Conservation (phyloP, 1,284 basidiomycete genomes). For the Trichosporon asahii region DNA sequence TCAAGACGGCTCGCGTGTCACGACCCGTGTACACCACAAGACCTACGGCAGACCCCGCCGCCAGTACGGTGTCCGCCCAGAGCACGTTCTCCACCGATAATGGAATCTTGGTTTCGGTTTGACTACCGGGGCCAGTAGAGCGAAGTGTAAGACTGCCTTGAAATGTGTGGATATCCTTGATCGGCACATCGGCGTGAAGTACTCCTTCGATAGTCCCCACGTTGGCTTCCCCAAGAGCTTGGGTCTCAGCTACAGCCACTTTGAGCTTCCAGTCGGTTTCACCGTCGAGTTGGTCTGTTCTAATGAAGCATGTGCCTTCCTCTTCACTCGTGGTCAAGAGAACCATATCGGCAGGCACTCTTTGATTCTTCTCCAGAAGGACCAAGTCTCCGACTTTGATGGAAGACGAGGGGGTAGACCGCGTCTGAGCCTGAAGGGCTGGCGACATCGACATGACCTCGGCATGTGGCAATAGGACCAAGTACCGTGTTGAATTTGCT, state of each 20-base stretch:
- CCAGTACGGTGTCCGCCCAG: conserved; percentile 97
- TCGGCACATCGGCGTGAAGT: conserved; percentile 87
- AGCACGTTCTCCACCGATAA: conserved; percentile 89
- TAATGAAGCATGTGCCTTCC: conserved; percentile 89
- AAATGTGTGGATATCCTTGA: conserved; percentile 95
- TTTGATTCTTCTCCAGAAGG: conserved; percentile 90
- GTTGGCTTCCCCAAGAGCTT: conserved; percentile 67
- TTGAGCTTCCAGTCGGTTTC: conserved; percentile 99
- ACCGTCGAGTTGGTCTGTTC: conserved; percentile 97
- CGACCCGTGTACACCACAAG: conserved; percentile 91
- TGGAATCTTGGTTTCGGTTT: conserved; percentile 66
- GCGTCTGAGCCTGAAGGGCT: conserved; percentile 47
- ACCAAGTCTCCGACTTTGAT: conserved; percentile 90
- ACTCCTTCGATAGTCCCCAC: conserved; percentile 73
- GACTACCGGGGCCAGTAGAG: conserved; percentile 52
- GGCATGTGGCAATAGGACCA: conserved; percentile 64
- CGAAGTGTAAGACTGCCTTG: conserved; percentile 86
- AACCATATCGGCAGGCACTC: conserved; percentile 92
- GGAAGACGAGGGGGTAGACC: conserved; percentile 79
- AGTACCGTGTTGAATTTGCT: conserved; percentile 89
- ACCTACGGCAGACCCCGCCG: conserved; percentile 88
- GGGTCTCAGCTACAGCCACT: conserved; percentile 79
- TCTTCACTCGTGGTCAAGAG: conserved; percentile 76
- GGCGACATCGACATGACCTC: conserved; percentile 30
- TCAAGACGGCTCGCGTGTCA: conserved; percentile 98